Evolutionary conservation across 2,329 filamentous ascomycete species (phyloP).

Genomic region (Macroventuria anomochaeta): DNA sequence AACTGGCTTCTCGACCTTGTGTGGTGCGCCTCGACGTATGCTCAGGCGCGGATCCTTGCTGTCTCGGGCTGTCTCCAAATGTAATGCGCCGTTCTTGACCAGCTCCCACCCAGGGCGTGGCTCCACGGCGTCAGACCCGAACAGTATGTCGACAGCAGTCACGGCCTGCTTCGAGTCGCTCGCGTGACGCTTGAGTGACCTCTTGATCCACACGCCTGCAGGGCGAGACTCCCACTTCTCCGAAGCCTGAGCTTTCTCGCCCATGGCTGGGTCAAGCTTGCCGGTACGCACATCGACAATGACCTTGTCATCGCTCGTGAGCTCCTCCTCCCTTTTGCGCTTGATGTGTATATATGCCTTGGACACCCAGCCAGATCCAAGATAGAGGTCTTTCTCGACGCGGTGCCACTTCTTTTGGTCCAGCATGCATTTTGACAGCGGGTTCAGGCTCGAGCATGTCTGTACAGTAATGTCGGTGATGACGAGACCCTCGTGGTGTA

Average conservation of each 20-base stretch:
- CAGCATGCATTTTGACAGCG: constrained; percentile 76
- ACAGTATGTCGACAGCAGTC: constrained; percentile 84
- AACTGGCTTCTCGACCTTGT: constrained; percentile 70
- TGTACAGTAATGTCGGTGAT: constrained; percentile 84
- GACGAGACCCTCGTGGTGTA: constrained; percentile 80
- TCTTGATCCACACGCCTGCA: constrained; percentile 81
- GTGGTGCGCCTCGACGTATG: constrained; percentile 73
- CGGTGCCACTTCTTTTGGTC: constrained; percentile 78
- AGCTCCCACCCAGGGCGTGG: constrained; percentile 85
- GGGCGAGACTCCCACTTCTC: constrained; percentile 80
- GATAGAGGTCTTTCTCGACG: constrained; percentile 87
- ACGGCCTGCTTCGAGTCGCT: constrained; percentile 77
- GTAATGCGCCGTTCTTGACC: constrained; percentile 67
- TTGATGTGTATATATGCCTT: constrained; percentile 83
- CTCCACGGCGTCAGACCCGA: constrained; percentile 89
- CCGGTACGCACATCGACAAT: constrained; percentile 80
- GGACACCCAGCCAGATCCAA: constrained; percentile 74
- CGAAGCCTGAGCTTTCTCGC: constrained; percentile 62
- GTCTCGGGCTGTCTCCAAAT: constrained; percentile 69
- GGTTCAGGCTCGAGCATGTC: constrained; percentile 76
- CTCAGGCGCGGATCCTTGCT: constrained; percentile 76
- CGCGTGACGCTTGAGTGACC: constrained; percentile 73
- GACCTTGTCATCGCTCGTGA: constrained; percentile 75
- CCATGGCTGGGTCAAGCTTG: constrained; percentile 69
- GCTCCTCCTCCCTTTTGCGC: constrained; percentile 84